These are phyloP conservation scores for Haematococcus sp. DNA, from an alignment of 139 green algal species.

Conservation along the genomic window DNA sequence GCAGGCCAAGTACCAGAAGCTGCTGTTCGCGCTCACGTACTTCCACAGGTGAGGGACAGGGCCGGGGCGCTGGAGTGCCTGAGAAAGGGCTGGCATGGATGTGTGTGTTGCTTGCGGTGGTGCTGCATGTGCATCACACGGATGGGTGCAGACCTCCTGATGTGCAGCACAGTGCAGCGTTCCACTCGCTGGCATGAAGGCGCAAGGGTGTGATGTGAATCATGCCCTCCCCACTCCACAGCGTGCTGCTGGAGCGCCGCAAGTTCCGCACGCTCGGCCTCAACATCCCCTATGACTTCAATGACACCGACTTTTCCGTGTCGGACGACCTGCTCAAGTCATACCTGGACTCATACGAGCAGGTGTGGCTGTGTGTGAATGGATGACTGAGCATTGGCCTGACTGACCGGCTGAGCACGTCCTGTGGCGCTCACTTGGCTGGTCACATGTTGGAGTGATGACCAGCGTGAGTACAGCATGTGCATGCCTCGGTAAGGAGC, in stretches of 20 bases:
- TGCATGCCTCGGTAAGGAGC: too few species aligned
- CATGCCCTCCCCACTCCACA: background rate
- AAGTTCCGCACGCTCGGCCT: conserved; percentile 87
- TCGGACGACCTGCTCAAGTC: conserved; percentile 78
- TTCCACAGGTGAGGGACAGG: conserved; percentile 63
- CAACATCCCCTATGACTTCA: conserved; percentile 93
- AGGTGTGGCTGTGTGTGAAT: too few species aligned
- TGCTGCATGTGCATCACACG: background rate
- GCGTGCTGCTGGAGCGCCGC: conserved; percentile 77
- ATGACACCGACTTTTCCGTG: conserved; percentile 88
- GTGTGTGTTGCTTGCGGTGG: background rate
- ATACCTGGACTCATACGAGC: conserved; percentile 82
- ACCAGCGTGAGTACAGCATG: too few species aligned
- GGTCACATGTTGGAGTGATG: too few species aligned
- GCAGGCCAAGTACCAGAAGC: conserved; percentile 77
- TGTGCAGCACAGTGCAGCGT: background rate
- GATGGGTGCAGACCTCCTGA: background rate
- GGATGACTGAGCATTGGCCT: too few species aligned
- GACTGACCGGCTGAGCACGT: background rate
- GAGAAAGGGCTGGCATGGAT: background rate
- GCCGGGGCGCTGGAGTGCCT: background rate
- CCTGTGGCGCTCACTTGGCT: background rate
- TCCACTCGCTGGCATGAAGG: background rate
- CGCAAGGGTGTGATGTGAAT: conserved; percentile 3
- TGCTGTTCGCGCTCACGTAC: conserved; percentile 83